Percentiles rank a stretch among this genome's conserved stretches.
These are phyloP conservation scores for Penicillium hordei DNA, from an alignment of 2,329 filamentous ascomycete genomes.

Conservation along the genomic window DNA sequence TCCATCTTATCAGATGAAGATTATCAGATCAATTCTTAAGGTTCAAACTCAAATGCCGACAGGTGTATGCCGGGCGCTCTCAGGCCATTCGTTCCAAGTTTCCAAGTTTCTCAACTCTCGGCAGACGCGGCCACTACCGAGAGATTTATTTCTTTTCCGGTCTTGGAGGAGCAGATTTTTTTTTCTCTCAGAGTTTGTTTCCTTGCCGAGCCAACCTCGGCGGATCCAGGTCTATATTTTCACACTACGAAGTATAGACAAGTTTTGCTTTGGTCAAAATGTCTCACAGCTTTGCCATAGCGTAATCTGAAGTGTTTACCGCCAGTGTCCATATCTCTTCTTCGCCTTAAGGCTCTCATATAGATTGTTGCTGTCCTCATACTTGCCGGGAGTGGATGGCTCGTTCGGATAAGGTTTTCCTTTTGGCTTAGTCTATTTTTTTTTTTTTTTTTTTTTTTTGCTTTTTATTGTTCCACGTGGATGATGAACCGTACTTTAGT, in stretches of 20 bases:
- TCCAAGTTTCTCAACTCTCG: too few relatives aligned
- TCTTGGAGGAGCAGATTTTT: not conserved
- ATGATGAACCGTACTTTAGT: not conserved
- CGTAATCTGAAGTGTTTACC: not conserved
- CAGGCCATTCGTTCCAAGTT: not conserved
- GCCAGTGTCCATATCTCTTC: not conserved
- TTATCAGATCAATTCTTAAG: not conserved
- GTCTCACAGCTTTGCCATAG: not conserved
- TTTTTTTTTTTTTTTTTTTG: too few relatives aligned
- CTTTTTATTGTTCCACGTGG: not conserved
- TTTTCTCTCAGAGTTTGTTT: not conserved
- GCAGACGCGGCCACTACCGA: not conserved
- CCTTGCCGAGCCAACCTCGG: not conserved
- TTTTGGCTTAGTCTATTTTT: not conserved
- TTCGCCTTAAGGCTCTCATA: not conserved
- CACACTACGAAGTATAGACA: not conserved
- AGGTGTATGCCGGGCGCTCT: not conserved
- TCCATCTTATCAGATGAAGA: slow-evolving; percentile 1
- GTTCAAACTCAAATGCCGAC: not conserved
- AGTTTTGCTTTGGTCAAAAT: not conserved
- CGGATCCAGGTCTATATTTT: not conserved
- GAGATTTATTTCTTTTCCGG: not conserved
- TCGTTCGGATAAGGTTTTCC: not conserved
- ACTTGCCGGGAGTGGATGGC: not conserved
- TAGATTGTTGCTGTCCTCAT: not conserved